phyloP scores from a whole-genome alignment of 441 rosid genomes.

The Adansonia madagascariensis region DNA sequence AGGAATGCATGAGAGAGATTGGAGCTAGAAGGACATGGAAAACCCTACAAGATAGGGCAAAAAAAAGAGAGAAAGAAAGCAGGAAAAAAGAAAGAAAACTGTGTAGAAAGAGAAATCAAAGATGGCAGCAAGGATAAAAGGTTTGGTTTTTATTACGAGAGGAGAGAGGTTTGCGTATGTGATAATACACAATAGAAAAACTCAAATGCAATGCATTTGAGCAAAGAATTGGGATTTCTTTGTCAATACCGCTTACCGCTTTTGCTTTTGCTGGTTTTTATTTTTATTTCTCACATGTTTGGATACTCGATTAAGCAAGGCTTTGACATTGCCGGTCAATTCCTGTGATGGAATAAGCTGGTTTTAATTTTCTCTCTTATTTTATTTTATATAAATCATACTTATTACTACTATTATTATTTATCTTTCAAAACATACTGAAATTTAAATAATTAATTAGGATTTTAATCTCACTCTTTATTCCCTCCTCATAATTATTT shows the following conservation, averaged over 20 bases:
- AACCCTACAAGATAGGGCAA: conserved; percentile 79
- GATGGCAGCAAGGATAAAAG: neutral
- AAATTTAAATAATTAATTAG: too few relatives aligned
- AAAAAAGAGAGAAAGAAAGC: conserved; percentile 39
- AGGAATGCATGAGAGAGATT: conserved; percentile 54
- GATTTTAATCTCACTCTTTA: too few relatives aligned
- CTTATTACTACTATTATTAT: too few relatives aligned
- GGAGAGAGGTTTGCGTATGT: conserved; percentile 36
- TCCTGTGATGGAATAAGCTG: neutral
- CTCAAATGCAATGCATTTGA: conserved; percentile 73
- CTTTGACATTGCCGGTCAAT: neutral
- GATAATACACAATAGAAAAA: conserved; percentile 36
- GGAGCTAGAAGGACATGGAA: conserved; percentile 31
- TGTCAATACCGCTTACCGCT: conserved; percentile 32
- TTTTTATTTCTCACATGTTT: neutral
- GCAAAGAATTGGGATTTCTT: conserved; percentile 30
- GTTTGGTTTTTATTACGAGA: conserved; percentile 30
- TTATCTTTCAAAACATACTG: neutral
- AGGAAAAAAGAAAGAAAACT: neutral
- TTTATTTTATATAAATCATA: too few relatives aligned
- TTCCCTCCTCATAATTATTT: too few relatives aligned
- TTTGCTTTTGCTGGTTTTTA: neutral
- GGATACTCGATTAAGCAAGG: neutral
- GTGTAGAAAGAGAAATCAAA: conserved; percentile 21
- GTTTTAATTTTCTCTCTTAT: neutral